Base-by-base conservation (phyloP, 225 moss, liverwort and hornwort genomes). In the Bryoerythrophyllum caledonicum region DNA sequence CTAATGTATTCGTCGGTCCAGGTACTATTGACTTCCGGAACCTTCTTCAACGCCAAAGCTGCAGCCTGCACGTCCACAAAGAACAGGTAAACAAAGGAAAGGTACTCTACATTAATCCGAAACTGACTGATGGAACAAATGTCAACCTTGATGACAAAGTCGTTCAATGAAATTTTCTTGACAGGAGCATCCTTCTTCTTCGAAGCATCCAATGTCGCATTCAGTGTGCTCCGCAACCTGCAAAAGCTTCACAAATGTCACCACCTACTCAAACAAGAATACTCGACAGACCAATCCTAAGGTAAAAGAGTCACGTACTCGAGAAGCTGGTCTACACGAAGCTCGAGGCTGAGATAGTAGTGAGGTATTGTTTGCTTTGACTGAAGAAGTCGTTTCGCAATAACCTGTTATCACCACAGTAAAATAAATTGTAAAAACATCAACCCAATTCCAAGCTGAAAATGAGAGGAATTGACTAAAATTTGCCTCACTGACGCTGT, bases 331-430 rank as follows among this genome's bases (percentile, higher is more conserved):
- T 96, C 96, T 56, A 94, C 87, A 82, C 86, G 94, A 40, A 94
- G 90, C 70, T 96, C 96, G 63, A 96, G 90, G 71, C 73, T 90
- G 64, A 96, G 84, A 80, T 96, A 96, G 77, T 96, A 96, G 80
- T 96, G 96, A 61, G 96, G 96, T 63, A 96, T 94, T 17, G 94
- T 94, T 74, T 94, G 94, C 79, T 96, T 96, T 4, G 96, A 94
- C 54, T 86, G 93, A 14, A 96, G 80, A 68, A 94, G 87, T 64
- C 92, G 90, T 78, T 86, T 90, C 59, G 93, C 93, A 65, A 88
- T 91, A 56, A 92, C 75, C 92, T 93, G 85, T 28, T 19, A 58
- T 55, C 41, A 62, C 61, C 74, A 15, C 17, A 6, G 55, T 16
- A 62, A 12, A 67, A 60, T 14, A 54, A 8, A 53, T 26, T 23